Base-by-base conservation (phyloP, 129 eudicot species). In the Solidago caesia region DNA sequence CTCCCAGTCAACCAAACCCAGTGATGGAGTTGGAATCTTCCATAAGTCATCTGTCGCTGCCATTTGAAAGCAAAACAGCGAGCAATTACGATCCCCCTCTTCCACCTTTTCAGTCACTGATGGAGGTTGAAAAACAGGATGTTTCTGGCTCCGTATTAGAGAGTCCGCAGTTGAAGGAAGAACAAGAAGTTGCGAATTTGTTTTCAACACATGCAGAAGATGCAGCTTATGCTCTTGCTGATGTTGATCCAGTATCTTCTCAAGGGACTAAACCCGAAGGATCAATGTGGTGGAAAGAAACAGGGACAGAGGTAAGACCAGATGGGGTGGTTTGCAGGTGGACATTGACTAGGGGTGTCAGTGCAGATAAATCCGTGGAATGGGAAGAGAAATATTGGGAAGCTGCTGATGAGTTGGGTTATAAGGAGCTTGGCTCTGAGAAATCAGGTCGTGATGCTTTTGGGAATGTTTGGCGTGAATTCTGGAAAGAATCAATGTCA, bases 331-430 rank as follows among this genome's bases (percentile, higher is more conserved):
- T 93, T 13, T 90, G 91, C 56, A 87, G 91, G 73, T 93, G 98
- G 98, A 93, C 98, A 0, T 68, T 90, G 78, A 88, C 79, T 7
- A 83, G 97, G 67, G 97, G 97, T 71, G 91, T 88, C 26, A 86
- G 85, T 85, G 87, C 89, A 64, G 97, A 90, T 70, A 77, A 85
- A 77, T 68, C 85, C 26, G 79, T 93, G 14, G 97, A 93, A 73
- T 90, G 97, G 97, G 97, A 93, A 84, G 91, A 90, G 48, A 90
- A 90, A 74, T 93, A 90, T 67, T 93, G 98, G 98, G 98, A 93
- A 74, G 98, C 98, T 61, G 76, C 97, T 72, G 96, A 93, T 61
- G 93, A 88, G 62, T 82, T 90, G 29, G 97, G 84, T 9, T 86
- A 86, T 72, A 93, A 88, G 86, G 97, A 93, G 49, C 98, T 88